Evolutionary conservation across 805 yeast species (phyloP), one percentile per base, ranked within the genome.

Genomic region (Wickerhamiella shivajii): DNA sequence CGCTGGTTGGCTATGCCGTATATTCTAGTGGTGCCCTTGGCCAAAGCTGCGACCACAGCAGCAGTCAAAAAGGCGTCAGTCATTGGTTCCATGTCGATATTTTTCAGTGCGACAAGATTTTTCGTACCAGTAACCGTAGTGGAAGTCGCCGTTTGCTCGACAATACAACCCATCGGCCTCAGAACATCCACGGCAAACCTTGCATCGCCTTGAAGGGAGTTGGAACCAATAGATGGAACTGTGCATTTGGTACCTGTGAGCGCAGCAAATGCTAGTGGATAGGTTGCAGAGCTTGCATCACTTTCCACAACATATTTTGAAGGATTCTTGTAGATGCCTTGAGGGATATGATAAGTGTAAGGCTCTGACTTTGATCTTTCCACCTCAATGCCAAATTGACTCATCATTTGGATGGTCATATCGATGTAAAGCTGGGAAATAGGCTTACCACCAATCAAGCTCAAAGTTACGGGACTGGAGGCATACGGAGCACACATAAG

Each of bases 401-500:
- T 70, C 98, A 90, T 90, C 93, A 90, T 80, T 36, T 76, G 74
- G 41, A 85, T 78, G 3, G 98, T 90, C 98, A 90, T 90, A 51
- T 85, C 95, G 43, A 90, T 84, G 64, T 90, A 90, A 45, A 87
- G 66, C 54, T 83, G 92, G 10, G 97, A 87, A 40, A 90, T 81
- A 44, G 98, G 98, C 55, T 85, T 85, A 24, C 98, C 98, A 20
- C 97, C 98, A 14, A 79, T 85, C 39, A 90, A 66, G 6, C 87
- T 60, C 51, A 90, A 67, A 6, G 93, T 83, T 19, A 87, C 93
- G 5, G 94, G 93, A 37, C 70, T 66, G 37, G 73, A 59, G 8
- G 97, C 97, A 51, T 85, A 90, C 31, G 98, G 98, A 23, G 98
- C 97, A 57, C 94, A 80, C 94, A 90, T 84, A 50, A 90, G 67